A percentile compares a stretch with the other conserved stretches of the same genome.
Conservation (phyloP, 78 protist genomes). For the Planoprotostelium fungivorum region DNA sequence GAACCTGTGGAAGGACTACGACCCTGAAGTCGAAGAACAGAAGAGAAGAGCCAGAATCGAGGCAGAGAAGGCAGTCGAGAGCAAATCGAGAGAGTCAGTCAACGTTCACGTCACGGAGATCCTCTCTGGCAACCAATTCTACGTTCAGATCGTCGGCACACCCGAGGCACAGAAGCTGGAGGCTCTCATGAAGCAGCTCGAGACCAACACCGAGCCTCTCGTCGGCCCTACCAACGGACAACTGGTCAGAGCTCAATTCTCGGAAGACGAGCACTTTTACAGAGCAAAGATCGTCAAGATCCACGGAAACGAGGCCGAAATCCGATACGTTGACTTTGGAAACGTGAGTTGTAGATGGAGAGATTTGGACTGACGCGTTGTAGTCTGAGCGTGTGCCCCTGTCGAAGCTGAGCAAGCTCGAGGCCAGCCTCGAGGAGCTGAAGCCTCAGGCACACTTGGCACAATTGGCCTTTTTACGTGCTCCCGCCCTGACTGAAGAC, state of each 20-base stretch:
- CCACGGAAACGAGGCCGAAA: neutral
- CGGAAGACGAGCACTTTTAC: neutral
- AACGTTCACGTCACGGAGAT: conserved; percentile 18
- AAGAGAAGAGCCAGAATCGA: conserved; percentile 9
- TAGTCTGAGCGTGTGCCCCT: neutral
- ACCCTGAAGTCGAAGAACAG: conserved; percentile 40
- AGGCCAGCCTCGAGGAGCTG: neutral
- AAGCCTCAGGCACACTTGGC: neutral
- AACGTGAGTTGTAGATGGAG: neutral
- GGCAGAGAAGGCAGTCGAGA: conserved; percentile 18
- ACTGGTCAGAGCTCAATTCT: neutral
- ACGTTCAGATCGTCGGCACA: conserved; percentile 16
- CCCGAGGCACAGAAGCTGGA: conserved; percentile 14
- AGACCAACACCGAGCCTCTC: neutral
- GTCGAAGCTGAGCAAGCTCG: neutral
- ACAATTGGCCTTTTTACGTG: neutral
- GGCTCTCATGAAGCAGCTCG: conserved; percentile 11
- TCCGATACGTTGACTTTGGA: neutral
- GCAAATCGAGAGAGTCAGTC: conserved; percentile 8
- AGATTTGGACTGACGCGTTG: neutral
- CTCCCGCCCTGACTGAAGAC: neutral
- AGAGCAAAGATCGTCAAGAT: neutral
- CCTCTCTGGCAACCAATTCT: conserved; percentile 23
- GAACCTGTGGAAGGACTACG: conserved; percentile 55
- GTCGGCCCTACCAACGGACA: neutral